Evolutionary conservation across 345 rosid genomes (phyloP), one percentile per base, ranked within the genome.

Genomic region (Microthlaspi erraticum): DNA sequence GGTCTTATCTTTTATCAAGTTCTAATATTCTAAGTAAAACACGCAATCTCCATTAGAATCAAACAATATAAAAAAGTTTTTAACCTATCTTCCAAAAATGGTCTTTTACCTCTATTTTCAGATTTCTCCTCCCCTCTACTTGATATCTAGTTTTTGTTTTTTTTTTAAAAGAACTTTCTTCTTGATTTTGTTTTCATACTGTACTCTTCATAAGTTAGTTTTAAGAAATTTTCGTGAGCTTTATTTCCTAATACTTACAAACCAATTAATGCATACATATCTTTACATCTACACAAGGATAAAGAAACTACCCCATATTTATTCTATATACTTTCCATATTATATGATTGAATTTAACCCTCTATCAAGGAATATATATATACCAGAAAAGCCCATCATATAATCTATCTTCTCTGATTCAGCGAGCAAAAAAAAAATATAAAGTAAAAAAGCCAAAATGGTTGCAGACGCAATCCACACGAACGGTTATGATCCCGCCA

Each of bases 381-480:
- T 56, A 67, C 36, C 33, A 48, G 63, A 43, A 38, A 70, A n/a
- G 14, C 55, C 71, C 68, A 70, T 76, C 33, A 36, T 51, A 54
- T 68, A 32, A 64, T 73, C 66, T 57, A 39, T 54, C 46, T 65
- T 43, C 65, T 65, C 20, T 45, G 60, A 49, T 59, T 16, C 64
- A 60, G 4, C 18, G 42, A 56, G 10, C 13, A 17, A 17, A 34
- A 11, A 8, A 6, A 3, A 62, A 54, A 42, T 0, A 23, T 1
- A 23, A 23, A 23, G 3, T 1, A 23, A 53, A 56, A 53, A 44
- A 39, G 64, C 64, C 64, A 32, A 34, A 62, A 69, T 76, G 79
- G 79, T 60, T 29, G 65, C 75, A 48, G 59, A 76, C 68, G 76
- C 46, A 69, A 77, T 70, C 46, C 67, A 52, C 48, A 64, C 49